Conservation (phyloP, 371 early-diverging fungal species). For the Apophysomyces variabilis region DNA sequence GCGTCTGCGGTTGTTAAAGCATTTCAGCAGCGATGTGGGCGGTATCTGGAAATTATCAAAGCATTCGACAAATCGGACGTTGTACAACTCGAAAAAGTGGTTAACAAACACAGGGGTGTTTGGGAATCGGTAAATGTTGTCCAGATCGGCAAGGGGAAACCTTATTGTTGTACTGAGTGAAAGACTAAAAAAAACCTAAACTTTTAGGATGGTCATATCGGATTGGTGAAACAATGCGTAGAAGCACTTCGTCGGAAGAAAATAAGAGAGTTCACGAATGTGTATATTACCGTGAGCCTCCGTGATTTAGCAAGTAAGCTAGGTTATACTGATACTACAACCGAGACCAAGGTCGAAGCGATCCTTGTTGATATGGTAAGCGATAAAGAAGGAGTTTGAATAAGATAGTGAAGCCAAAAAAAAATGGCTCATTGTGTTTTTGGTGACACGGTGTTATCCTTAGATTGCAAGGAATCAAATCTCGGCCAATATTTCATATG, state of each 20-base stretch:
- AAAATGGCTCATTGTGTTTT: neutral
- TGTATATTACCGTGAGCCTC: conserved; percentile 77
- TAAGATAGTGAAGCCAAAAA: too few species aligned
- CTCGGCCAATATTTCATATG: conserved; percentile 63
- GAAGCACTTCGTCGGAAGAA: conserved; percentile 58
- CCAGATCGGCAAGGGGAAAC: neutral
- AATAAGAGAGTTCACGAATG: conserved; percentile 75
- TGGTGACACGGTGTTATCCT: conserved; percentile 14
- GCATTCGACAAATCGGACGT: conserved; percentile 59
- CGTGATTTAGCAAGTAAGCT: conserved; percentile 67
- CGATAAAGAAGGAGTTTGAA: neutral
- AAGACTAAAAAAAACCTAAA: neutral
- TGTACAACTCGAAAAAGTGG: conserved; percentile 35
- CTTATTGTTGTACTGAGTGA: neutral
- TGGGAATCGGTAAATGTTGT: conserved; percentile 34
- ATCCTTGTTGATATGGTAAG: conserved; percentile 60
- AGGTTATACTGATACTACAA: conserved; percentile 31
- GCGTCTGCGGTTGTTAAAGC: conserved; percentile 54
- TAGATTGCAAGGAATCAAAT: conserved; percentile 63
- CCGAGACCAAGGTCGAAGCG: conserved; percentile 44
- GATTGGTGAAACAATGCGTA: conserved; percentile 74
- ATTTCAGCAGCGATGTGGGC: conserved; percentile 41
- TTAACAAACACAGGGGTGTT: conserved; percentile 27
- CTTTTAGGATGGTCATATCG: conserved; percentile 64
- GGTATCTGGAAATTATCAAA: conserved; percentile 63